phyloP scores from a whole-genome alignment of 345 rosid species.

The Alliaria petiolata region DNA sequence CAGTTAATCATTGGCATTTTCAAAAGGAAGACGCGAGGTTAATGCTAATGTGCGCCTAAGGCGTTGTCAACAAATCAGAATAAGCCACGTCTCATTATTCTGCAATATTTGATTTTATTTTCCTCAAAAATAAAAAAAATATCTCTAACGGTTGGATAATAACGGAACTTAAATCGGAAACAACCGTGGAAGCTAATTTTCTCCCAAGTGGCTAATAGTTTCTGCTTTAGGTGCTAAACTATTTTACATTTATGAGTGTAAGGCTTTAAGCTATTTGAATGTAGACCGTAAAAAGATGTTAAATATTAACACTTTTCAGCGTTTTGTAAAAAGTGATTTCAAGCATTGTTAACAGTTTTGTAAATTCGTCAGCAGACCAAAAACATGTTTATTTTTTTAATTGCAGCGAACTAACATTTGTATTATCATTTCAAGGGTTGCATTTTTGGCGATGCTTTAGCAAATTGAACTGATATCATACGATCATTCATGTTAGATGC shows the following conservation, averaged over 20 bases:
- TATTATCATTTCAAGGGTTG: background rate
- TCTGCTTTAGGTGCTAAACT: background rate
- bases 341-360: background rate
- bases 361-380: background rate
- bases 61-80: background rate
- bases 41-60: conserved; percentile 33
- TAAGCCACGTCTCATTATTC: background rate
- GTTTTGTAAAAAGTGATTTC: background rate
- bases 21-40: conserved; percentile 10
- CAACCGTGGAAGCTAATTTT: background rate
- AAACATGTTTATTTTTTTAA: background rate
- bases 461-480: background rate
- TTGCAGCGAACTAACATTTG: background rate
- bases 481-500: background rate
- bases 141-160: conserved; percentile 1
- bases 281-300: background rate
- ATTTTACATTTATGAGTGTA: background rate
- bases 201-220: background rate
- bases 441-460: background rate
- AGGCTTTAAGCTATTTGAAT: background rate
- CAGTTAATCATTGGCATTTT: conserved; percentile 14
- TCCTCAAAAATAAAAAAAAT: background rate
- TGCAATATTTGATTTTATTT: background rate
- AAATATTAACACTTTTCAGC: background rate
- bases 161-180: background rate